phyloP scores from a whole-genome alignment of 352 stramenopile species.

The Halophytophthora polymorphica region DNA sequence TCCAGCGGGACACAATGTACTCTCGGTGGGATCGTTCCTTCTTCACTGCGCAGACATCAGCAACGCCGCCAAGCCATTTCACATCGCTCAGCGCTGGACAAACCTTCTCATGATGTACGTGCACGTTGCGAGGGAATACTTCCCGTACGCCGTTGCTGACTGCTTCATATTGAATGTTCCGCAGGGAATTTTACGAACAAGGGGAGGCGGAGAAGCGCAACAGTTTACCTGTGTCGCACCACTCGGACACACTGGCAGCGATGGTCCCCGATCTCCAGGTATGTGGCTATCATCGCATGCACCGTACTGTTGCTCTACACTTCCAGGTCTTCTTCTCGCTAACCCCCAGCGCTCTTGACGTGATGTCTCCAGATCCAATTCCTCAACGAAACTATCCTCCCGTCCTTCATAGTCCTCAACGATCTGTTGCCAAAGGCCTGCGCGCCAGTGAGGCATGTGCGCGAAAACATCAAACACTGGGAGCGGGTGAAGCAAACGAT shows the following conservation, averaged over 20 bases:
- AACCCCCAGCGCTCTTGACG: no score
- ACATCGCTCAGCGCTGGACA: conserved; percentile 21
- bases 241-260: conserved; percentile 15
- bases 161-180: background rate
- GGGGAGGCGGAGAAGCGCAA: conserved; percentile 21
- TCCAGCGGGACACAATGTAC: conserved; percentile 4
- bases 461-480: conserved; percentile 15
- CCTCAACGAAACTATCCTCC: conserved; percentile 23
- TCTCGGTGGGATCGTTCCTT: conserved; percentile 20
- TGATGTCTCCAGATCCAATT: conserved; percentile 21
- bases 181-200: conserved; percentile 29
- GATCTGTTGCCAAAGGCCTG: conserved; percentile 10
- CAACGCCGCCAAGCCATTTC: conserved; percentile 24
- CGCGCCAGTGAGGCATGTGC: conserved; percentile 7
- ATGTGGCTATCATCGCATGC: background rate
- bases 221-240: conserved; percentile 15
- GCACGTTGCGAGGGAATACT: background rate
- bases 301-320: background rate
- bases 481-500: background rate
- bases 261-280: conserved; percentile 23
- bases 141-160: background rate
- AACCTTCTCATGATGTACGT: conserved; percentile 21
- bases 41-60: conserved; percentile 33
- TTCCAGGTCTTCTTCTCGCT: no score
- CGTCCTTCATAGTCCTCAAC: conserved; percentile 21